Conservation (phyloP, 2,329 filamentous ascomycete species). For the Colletotrichum salicis region DNA sequence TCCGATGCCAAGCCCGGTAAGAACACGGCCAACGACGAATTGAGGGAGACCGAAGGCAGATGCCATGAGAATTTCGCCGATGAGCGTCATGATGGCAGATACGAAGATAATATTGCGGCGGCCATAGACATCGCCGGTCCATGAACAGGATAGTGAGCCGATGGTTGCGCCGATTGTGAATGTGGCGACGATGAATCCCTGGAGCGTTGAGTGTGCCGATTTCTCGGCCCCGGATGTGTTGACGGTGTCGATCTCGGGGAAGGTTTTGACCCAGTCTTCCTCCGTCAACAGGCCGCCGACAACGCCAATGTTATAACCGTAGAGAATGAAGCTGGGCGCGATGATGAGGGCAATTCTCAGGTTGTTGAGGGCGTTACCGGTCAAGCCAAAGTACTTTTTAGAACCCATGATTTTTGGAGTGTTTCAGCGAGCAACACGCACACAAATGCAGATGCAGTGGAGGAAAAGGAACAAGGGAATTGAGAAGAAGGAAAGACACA, state of each 20-base stretch:
- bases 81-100: conserved; percentile 58
- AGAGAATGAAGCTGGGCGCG: conserved; percentile 54
- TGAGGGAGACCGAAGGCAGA: conserved; percentile 58
- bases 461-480: neutral
- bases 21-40: conserved; percentile 60
- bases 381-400: conserved; percentile 45
- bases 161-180: conserved; percentile 51
- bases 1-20: conserved; percentile 59
- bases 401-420: conserved; percentile 14
- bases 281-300: conserved; percentile 49
- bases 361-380: conserved; percentile 47
- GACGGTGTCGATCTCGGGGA: conserved; percentile 51
- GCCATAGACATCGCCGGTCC: conserved; percentile 59
- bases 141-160: conserved; percentile 47
- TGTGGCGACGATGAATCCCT: conserved; percentile 49
- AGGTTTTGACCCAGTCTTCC: conserved; percentile 47
- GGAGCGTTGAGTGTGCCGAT: conserved; percentile 47
- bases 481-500: neutral
- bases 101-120: conserved; percentile 60
- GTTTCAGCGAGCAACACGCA: neutral
- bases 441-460: neutral
- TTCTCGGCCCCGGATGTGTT: conserved; percentile 43
- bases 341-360: conserved; percentile 55
- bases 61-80: conserved; percentile 59
- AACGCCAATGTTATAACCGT: conserved; percentile 54